A percentile compares a stretch with the other conserved stretches of the same genome.
These are phyloP conservation scores for Pistacia integerrima DNA, from an alignment of 345 rosid genomes.

Conservation along the genomic window DNA sequence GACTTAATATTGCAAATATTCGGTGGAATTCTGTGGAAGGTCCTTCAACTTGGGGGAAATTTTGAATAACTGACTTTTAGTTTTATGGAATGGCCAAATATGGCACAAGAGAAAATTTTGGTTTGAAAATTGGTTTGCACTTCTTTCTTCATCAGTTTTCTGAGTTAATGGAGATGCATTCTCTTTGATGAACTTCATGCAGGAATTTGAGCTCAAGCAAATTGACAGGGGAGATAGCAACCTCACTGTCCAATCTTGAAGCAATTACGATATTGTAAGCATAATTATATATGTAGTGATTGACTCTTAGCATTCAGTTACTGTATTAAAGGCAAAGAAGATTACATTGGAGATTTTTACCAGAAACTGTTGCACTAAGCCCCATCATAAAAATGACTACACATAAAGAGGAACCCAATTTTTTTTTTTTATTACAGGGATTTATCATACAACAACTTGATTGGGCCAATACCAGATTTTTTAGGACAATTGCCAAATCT, in stretches of 20 bases:
- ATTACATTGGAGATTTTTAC: background rate
- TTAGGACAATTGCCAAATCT: slow-evolving; percentile 20
- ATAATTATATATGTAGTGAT: no score
- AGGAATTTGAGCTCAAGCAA: slow-evolving; percentile 40
- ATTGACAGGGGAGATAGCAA: slow-evolving; percentile 25
- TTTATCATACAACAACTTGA: slow-evolving; percentile 34
- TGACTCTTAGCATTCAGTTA: background rate
- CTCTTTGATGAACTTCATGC: background rate
- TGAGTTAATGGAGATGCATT: background rate
- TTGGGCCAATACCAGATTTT: slow-evolving; percentile 12
- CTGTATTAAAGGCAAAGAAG: background rate
- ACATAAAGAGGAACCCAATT: background rate
- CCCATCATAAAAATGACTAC: no score
- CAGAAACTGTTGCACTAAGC: background rate
- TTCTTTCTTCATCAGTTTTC: background rate
- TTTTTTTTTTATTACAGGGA: slow-evolving; percentile 23
- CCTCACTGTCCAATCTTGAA: no score
- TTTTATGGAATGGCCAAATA: no score
- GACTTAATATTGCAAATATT: background rate
- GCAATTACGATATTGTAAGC: background rate
- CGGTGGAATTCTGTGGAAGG: background rate
- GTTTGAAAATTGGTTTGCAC: no score
- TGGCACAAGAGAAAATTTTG: no score
- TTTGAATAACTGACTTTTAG: no score
- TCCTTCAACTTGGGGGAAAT: background rate